Evolutionary conservation across 257 asterid species (phyloP).

Genomic region (Ophiorrhiza pumila): DNA sequence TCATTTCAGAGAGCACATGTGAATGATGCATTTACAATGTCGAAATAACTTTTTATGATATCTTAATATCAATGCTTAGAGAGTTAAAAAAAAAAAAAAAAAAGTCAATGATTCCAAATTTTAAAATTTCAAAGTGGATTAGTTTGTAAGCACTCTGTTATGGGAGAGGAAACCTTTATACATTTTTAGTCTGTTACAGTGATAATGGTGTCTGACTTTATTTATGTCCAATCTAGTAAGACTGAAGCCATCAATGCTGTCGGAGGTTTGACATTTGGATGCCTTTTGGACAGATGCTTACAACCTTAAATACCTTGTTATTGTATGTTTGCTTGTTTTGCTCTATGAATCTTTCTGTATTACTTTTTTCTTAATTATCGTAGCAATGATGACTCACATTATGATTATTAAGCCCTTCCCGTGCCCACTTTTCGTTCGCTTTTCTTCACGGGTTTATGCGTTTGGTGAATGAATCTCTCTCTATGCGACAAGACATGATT

Average conservation of each 20-base stretch:
- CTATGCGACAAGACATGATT: constrained; percentile 5
- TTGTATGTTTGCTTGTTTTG: not conserved
- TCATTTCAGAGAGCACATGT: not conserved
- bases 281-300: constrained; percentile 6
- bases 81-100: not conserved
- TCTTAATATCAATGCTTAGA: not conserved
- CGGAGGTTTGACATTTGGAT: not conserved
- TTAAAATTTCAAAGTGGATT: too few relatives aligned
- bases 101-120: too few relatives aligned
- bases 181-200: too few relatives aligned
- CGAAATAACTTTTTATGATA: not conserved
- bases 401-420: not conserved
- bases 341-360: not conserved
- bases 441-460: not conserved
- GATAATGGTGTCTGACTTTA: not conserved
- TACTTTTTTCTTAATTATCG: not conserved
- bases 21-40: too few relatives aligned
- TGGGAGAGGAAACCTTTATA: too few relatives aligned
- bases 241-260: not conserved
- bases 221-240: not conserved
- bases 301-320: constrained; percentile 15
- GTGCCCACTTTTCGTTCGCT: not conserved
- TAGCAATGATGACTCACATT: not conserved
- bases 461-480: constrained; percentile 1
- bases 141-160: too few relatives aligned